These are phyloP conservation scores for Neodidymelliopsis sp. DNA, from an alignment of 2,329 filamentous ascomycete species.

Conservation along the genomic window DNA sequence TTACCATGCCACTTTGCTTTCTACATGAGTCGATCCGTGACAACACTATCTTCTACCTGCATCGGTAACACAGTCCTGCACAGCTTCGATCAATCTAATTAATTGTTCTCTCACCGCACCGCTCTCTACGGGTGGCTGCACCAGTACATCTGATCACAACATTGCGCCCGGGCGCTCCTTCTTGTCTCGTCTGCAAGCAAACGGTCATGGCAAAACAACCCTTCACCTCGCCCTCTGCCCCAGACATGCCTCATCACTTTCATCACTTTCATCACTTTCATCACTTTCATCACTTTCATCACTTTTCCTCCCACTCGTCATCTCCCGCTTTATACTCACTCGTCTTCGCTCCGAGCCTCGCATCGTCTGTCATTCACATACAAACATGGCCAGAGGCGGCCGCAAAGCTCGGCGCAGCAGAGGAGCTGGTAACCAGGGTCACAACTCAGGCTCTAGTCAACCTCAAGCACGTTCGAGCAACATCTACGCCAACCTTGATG, in stretches of 20 bases:
- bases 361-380: too few species aligned
- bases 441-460: background rate
- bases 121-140: too few species aligned
- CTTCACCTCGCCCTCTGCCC: background rate
- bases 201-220: background rate
- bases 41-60: too few species aligned
- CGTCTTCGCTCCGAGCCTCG: too few species aligned
- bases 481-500: conserved; percentile 15
- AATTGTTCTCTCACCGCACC: too few species aligned
- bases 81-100: too few species aligned
- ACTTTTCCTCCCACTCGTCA: too few species aligned
- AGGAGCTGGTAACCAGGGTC: conserved; percentile 6
- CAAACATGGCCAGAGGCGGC: conserved; percentile 25
- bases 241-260: background rate
- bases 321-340: too few species aligned
- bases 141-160: background rate
- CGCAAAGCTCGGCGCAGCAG: too few species aligned
- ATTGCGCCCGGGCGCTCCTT: background rate
- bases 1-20: too few species aligned
- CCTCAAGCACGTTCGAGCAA: conserved; percentile 12
- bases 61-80: too few species aligned
- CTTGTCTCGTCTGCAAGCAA: conserved; percentile 3
- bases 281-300: background rate
- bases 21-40: too few species aligned
- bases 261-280: background rate